These are phyloP conservation scores for Hericium rajendrae DNA, from an alignment of 768 basidiomycete genomes.

Conservation along the genomic window DNA sequence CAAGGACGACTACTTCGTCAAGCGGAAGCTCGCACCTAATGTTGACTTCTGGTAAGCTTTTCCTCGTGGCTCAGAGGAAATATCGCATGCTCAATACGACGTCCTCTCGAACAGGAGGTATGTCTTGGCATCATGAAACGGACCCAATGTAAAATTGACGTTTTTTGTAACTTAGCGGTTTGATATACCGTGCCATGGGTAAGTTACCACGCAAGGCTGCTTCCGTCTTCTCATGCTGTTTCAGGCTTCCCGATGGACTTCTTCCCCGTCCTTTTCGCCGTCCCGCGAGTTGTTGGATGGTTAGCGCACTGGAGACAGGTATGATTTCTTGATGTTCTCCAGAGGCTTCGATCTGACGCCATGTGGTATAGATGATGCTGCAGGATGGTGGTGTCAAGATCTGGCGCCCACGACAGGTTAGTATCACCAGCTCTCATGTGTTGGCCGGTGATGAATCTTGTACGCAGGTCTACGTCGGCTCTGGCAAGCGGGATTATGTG, in stretches of 20 bases:
- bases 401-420: constrained; percentile 80
- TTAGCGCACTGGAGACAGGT: constrained; percentile 88
- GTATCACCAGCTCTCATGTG: constrained; percentile 5
- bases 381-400: constrained; percentile 86
- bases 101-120: constrained; percentile 38
- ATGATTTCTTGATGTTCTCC: constrained; percentile 5
- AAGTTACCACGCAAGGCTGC: constrained; percentile 13
- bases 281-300: constrained; percentile 90
- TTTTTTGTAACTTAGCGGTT: constrained; percentile 37
- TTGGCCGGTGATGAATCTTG: not conserved
- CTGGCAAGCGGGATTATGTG: constrained; percentile 65
- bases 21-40: constrained; percentile 76
- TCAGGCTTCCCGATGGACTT: constrained; percentile 87
- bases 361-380: constrained; percentile 67
- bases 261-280: constrained; percentile 89
- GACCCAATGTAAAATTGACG: no score
- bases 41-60: constrained; percentile 77
- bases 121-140: constrained; percentile 1
- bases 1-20: constrained; percentile 84
- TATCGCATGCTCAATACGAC: no score
- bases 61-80: not conserved
- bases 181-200: constrained; percentile 94
- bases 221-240: constrained; percentile 2
- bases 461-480: constrained; percentile 68
- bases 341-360: not conserved